Percentiles rank a stretch among this genome's conserved stretches.
phyloP scores from a whole-genome alignment of 306 rosid species.

The Argentina anserina region DNA sequence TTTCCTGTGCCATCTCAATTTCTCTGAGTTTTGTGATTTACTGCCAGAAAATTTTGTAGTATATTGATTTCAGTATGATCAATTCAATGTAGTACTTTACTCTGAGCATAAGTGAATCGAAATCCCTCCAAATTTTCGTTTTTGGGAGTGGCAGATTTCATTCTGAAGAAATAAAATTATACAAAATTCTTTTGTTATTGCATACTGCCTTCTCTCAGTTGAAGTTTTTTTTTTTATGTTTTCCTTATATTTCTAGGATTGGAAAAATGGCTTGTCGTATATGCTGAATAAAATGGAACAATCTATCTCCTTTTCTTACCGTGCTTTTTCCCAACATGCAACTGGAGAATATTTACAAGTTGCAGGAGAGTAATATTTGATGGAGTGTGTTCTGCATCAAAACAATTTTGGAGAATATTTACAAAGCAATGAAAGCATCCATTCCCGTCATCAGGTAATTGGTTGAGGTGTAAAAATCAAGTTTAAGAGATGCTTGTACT shows the following conservation, averaged over 20 bases:
- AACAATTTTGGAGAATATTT: neutral
- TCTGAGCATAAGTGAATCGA: constrained; percentile 1
- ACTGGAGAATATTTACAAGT: neutral
- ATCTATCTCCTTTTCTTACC: neutral
- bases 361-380: neutral
- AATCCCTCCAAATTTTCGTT: neutral
- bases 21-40: constrained; percentile 30
- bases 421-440: no score
- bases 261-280: no score
- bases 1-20: neutral
- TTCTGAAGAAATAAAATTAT: neutral
- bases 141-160: neutral
- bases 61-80: neutral
- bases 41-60: constrained; percentile 19
- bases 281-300: neutral
- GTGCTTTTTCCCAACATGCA: neutral
- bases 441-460: neutral
- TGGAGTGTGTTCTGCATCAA: neutral
- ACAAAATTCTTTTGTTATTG: neutral
- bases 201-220: neutral
- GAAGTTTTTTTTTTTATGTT: neutral
- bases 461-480: no score
- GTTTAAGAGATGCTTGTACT: neutral
- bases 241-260: no score
- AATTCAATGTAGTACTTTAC: neutral